Conservation (phyloP, 495 filamentous ascomycete genomes). For the Penicillium mononematosum region DNA sequence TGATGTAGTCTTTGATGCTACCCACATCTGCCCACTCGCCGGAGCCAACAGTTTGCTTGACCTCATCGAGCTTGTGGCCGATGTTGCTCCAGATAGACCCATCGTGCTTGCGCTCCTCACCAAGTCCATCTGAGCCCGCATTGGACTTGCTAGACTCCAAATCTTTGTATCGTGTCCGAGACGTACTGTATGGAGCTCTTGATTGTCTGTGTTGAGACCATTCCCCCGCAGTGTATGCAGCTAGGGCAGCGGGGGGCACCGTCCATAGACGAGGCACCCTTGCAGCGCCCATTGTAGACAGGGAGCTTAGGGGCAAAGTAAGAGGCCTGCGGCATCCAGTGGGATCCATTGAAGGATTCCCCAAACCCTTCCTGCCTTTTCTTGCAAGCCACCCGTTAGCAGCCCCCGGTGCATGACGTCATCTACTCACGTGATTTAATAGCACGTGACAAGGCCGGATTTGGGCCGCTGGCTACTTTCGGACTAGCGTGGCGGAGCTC, state of each 20-base stretch:
- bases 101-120: conserved; percentile 9
- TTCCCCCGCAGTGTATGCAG: conserved; percentile 32
- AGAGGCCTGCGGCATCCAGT: conserved; percentile 42
- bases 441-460: not conserved
- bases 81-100: conserved; percentile 60
- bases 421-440: conserved; percentile 24
- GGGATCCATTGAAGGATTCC: conserved; percentile 13
- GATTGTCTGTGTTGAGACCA: conserved; percentile 26
- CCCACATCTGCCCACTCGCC: conserved; percentile 61
- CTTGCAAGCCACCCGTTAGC: conserved; percentile 7
- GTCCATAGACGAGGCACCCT: conserved; percentile 38
- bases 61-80: conserved; percentile 53
- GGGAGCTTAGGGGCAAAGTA: conserved; percentile 56
- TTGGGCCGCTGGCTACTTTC: conserved; percentile 1
- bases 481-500: conserved; percentile 29
- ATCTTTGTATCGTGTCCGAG: conserved; percentile 17
- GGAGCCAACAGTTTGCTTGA: conserved; percentile 51
- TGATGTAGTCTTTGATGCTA: conserved; percentile 63
- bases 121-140: not conserved
- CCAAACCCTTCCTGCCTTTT: not conserved
- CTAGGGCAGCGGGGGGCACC: conserved; percentile 40
- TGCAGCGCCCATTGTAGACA: conserved; percentile 33
- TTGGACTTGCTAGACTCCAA: conserved; percentile 9
- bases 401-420: conserved; percentile 27
- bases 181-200: conserved; percentile 28